These are phyloP conservation scores for Roridomyces roridus DNA, from an alignment of 768 basidiomycete species.

Conservation along the genomic window DNA sequence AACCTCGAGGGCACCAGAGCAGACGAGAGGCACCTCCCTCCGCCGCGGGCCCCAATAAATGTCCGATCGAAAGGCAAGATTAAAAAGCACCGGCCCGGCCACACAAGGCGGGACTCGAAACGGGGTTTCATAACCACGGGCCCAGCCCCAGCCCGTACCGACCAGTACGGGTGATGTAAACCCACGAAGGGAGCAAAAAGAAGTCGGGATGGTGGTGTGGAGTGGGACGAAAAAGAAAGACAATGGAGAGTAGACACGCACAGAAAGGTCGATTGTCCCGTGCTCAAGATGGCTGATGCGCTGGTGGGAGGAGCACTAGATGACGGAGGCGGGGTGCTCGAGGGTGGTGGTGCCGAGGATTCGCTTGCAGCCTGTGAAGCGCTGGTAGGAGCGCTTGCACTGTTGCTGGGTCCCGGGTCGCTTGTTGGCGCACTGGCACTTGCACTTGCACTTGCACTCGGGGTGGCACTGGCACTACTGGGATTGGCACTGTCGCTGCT, in stretches of 20 bases:
- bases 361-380: background rate
- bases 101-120: too few species aligned
- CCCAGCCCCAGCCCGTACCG: too few species aligned
- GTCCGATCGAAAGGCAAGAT: background rate
- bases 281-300: background rate
- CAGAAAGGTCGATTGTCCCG: constrained; percentile 3
- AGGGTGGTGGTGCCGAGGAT: background rate
- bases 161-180: too few species aligned
- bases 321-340: background rate
- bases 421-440: background rate
- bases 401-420: background rate
- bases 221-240: background rate
- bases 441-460: background rate
- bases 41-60: background rate
- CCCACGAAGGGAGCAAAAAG: background rate
- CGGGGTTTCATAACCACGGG: too few species aligned
- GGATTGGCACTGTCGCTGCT: background rate
- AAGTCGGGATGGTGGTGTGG: background rate
- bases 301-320: background rate
- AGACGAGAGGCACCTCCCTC: background rate
- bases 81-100: too few species aligned
- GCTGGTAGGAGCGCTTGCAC: background rate
- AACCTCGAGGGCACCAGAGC: background rate
- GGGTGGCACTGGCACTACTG: background rate
- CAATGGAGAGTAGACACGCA: background rate